Conservation (phyloP, 2,329 filamentous ascomycete species). For the Nothophaeocryptopus gaeumannii region DNA sequence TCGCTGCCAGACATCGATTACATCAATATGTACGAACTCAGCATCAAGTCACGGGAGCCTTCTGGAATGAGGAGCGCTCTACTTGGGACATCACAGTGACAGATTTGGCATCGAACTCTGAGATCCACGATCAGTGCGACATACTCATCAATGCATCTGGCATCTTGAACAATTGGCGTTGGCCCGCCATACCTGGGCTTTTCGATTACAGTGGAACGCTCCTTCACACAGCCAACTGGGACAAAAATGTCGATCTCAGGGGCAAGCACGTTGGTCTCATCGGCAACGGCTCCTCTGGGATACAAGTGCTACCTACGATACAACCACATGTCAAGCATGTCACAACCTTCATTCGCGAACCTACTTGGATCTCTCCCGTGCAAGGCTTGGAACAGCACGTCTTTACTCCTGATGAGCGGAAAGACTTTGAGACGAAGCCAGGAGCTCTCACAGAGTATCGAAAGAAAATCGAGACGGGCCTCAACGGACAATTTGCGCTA, state of each 20-base stretch:
- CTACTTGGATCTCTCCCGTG: conserved; percentile 1
- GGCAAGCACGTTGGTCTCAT: conserved; percentile 40
- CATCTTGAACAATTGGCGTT: conserved; percentile 8
- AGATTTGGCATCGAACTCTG: background rate
- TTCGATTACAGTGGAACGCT: conserved; percentile 36
- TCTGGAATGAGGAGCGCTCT: conserved; percentile 9
- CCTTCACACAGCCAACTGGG: conserved; percentile 40
- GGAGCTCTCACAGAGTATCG: conserved; percentile 46
- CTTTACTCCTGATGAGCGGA: conserved; percentile 43
- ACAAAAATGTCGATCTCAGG: conserved; percentile 27
- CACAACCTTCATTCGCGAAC: conserved; percentile 48
- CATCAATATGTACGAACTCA: conserved; percentile 37
- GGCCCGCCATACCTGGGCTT: conserved; percentile 35
- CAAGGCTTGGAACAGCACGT: conserved; percentile 36
- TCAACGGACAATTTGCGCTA: conserved; percentile 53
- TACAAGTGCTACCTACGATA: conserved; percentile 46
- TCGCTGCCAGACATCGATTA: conserved; percentile 38
- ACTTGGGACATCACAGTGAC: conserved; percentile 16
- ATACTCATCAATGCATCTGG: conserved; percentile 13
- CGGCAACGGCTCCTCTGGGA: conserved; percentile 41
- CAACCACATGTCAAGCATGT: conserved; percentile 4
- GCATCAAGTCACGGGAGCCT: conserved; percentile 9
- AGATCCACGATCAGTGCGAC: conserved; percentile 33
- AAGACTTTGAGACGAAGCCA: conserved; percentile 43
- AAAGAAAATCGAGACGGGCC: conserved; percentile 47